A percentile compares a stretch with the other conserved stretches of the same genome.
Conservation (phyloP, 1,284 basidiomycete genomes). For the Naganishia sp. region DNA sequence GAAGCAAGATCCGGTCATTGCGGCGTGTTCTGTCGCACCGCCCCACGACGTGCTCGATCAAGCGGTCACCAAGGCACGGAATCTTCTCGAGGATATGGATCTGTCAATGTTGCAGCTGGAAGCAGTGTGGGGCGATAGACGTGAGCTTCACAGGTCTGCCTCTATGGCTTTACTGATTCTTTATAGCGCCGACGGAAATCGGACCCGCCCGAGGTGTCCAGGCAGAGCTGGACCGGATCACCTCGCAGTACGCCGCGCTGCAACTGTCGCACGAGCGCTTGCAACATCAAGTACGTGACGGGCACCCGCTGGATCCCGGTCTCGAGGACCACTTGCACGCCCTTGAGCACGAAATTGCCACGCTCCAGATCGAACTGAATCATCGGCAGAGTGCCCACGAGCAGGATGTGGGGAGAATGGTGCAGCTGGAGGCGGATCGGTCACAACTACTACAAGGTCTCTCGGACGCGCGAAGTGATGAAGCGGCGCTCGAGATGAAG, state of each 20-base stretch:
- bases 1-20: constrained; percentile 39
- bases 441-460: constrained; percentile 66
- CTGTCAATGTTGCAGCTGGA: constrained; percentile 16
- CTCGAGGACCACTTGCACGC: constrained; percentile 1
- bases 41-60: constrained; percentile 35
- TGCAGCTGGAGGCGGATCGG: constrained; percentile 70
- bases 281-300: background rate
- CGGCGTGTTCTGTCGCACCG: background rate
- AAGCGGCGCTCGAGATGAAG: constrained; percentile 71
- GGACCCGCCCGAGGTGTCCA: too few relatives aligned
- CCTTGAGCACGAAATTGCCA: constrained; percentile 5
- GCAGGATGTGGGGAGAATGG: constrained; percentile 57
- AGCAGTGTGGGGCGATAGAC: constrained; percentile 12
- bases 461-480: constrained; percentile 69
- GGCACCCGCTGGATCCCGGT: background rate
- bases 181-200: background rate
- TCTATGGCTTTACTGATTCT: background rate
- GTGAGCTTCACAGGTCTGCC: background rate
- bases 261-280: constrained; percentile 3
- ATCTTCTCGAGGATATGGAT: constrained; percentile 20
- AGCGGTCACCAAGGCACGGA: constrained; percentile 1
- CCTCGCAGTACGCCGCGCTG: constrained; percentile 3
- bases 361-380: constrained; percentile 19
- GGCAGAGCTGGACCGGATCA: background rate
- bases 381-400: constrained; percentile 40